Evolutionary conservation across 2,329 filamentous ascomycete species (phyloP).

Genomic region (Diaporthe sp.): DNA sequence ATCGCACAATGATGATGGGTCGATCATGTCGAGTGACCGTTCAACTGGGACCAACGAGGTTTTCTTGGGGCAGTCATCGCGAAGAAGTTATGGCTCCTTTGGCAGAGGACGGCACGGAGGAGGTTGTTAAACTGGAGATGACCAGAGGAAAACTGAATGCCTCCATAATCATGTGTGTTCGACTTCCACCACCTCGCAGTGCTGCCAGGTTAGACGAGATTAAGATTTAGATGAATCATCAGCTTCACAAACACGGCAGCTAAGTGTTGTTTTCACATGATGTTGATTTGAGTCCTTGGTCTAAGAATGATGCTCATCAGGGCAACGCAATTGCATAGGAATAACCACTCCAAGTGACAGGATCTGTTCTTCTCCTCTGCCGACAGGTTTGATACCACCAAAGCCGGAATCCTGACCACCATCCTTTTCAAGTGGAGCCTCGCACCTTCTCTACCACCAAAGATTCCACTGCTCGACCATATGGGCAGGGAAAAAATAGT

Average conservation of each 20-base stretch:
- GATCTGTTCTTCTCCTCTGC: not conserved
- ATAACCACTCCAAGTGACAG: conserved; percentile 22
- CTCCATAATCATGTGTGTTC: not conserved
- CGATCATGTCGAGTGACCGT: not conserved
- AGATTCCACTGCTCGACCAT: not conserved
- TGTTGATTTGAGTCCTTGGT: conserved; percentile 16
- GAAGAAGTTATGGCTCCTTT: not conserved
- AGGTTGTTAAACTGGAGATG: not conserved
- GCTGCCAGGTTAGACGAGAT: not conserved
- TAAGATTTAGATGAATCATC: not conserved
- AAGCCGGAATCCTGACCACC: not conserved
- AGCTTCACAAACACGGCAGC: not conserved
- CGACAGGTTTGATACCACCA: not conserved
- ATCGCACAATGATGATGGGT: too few species aligned
- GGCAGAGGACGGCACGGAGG: not conserved
- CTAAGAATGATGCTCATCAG: conserved; percentile 4
- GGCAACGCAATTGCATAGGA: conserved; percentile 5
- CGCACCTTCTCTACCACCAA: not conserved
- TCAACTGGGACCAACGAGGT: not conserved
- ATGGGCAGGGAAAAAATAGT: not conserved
- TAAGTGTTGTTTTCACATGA: not conserved
- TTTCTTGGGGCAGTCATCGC: not conserved
- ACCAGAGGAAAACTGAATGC: not conserved
- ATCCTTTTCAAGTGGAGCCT: not conserved
- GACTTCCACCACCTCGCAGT: not conserved